phyloP scores from a whole-genome alignment of 2,329 filamentous ascomycete species.

The Curvularia lunata region DNA sequence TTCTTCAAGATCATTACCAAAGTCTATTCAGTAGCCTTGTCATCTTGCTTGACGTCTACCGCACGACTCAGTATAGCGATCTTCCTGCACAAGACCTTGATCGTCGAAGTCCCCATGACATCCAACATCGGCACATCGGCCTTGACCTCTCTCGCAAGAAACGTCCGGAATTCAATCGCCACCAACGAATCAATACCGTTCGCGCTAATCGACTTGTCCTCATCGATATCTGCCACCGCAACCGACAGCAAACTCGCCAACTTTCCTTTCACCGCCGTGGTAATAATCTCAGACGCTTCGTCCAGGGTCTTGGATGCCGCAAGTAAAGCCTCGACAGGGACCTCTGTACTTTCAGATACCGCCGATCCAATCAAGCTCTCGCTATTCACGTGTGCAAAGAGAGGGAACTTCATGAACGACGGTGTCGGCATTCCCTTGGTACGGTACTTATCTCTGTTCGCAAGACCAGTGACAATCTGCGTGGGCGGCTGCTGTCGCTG shows the following conservation, averaged over 20 bases:
- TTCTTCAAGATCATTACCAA: too few relatives aligned
- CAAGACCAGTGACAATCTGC: slow-evolving; percentile 1
- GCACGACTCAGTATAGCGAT: slow-evolving; percentile 3
- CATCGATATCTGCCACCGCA: slow-evolving; percentile 2
- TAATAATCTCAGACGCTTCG: slow-evolving; percentile 2
- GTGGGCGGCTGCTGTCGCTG: not conserved
- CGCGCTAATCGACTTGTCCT: slow-evolving; percentile 2
- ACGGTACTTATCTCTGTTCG: slow-evolving; percentile 2
- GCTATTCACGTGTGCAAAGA: not conserved
- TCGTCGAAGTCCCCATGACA: slow-evolving; percentile 5
- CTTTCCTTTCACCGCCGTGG: not conserved
- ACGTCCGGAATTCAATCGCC: slow-evolving; percentile 5
- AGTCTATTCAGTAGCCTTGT: not conserved
- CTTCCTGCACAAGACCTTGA: slow-evolving; percentile 1
- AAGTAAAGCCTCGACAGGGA: not conserved
- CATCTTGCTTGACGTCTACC: slow-evolving; percentile 2
- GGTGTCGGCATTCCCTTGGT: slow-evolving; percentile 5
- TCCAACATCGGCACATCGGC: slow-evolving; percentile 5
- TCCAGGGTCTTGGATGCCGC: not conserved
- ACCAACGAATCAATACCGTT: slow-evolving; percentile 5
- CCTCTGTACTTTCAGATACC: not conserved
- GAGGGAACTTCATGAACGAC: slow-evolving; percentile 2
- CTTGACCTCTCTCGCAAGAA: slow-evolving; percentile 5
- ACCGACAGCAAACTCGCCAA: slow-evolving; percentile 1
- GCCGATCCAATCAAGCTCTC: not conserved